Evolutionary conservation across 306 rosid genomes (phyloP), one percentile per base, ranked within the genome.

Genomic region (Vigna angularis): DNA sequence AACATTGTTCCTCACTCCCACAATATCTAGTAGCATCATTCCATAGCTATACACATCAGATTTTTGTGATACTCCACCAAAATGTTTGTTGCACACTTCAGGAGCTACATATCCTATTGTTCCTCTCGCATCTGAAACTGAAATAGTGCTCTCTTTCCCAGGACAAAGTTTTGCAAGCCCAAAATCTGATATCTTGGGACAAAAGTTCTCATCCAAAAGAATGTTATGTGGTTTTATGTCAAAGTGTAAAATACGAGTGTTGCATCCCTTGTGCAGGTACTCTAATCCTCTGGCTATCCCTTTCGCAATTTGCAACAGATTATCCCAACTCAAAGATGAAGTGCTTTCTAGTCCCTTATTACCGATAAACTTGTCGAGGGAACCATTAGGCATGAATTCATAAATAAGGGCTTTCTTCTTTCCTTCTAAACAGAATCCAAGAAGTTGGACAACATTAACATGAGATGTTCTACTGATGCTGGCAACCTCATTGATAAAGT

Each of bases 31-130:
- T 2, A 50, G 55, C 55, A 50, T 5, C 89, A 88, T 88, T 66
- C 89, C 89, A 28, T 81, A 85, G 1, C 86, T 85, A 28, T 85
- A 85, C 2, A 85, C 91, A 59, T 88, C 85, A 2, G 88, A 83
- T 51, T 85, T 88, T 0, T 71, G 76, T 0, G 89, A 88, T 5
- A 83, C 86, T 75, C 72, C 75, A 9, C 89, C 88, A 30, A 85
- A 68, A 53, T 75, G 78, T 78, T 83, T 72, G 16, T 53, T 63
- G 6, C 72, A 76, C 26, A 87, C 76, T 76, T 82, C 88, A 3
- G 89, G 89, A 72, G 91, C 86, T 22, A 85, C 62, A 20, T 81
- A 88, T 2, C 91, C 83, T 0, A 73, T 47, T 61, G 89, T 83
- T 1, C 89, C 91, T 63, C 89, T 85, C 0, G 86, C 73, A 20